These are phyloP conservation scores for Iberis amara DNA, from an alignment of 441 rosid genomes.

Conservation along the genomic window DNA sequence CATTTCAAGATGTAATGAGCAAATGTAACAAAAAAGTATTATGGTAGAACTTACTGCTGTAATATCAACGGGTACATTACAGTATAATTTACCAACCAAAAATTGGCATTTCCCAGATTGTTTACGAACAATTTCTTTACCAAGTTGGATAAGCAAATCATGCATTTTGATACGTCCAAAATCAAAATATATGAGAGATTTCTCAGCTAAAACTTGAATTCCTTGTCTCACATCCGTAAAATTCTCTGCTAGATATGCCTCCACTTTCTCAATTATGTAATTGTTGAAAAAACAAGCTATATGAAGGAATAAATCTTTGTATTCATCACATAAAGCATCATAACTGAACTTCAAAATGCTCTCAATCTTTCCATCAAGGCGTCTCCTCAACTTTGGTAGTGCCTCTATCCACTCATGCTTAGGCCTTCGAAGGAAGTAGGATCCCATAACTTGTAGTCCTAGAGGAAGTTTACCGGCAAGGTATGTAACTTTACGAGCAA, in stretches of 20 bases:
- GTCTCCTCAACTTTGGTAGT: neutral
- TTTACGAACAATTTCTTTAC: too few relatives aligned
- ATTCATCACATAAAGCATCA: neutral
- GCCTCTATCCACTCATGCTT: neutral
- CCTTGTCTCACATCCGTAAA: neutral
- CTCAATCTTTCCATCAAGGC: slow-evolving; percentile 2
- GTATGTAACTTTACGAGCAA: neutral
- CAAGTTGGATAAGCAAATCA: too few relatives aligned
- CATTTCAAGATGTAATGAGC: too few relatives aligned
- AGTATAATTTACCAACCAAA: too few relatives aligned
- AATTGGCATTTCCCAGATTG: too few relatives aligned
- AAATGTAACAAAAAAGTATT: too few relatives aligned
- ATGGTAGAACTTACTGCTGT: too few relatives aligned
- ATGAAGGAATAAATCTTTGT: neutral
- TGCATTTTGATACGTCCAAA: too few relatives aligned
- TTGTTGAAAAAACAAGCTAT: neutral
- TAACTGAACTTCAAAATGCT: neutral
- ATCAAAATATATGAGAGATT: too few relatives aligned
- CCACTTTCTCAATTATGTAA: neutral
- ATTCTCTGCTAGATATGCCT: neutral
- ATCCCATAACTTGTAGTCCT: neutral
- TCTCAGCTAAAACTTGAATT: neutral
- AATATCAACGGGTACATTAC: too few relatives aligned
- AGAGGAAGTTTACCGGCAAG: neutral
- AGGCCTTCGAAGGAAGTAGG: neutral